Evolutionary conservation across 2,329 filamentous ascomycete species (phyloP).

Genomic region (Hypoxylon sp.): DNA sequence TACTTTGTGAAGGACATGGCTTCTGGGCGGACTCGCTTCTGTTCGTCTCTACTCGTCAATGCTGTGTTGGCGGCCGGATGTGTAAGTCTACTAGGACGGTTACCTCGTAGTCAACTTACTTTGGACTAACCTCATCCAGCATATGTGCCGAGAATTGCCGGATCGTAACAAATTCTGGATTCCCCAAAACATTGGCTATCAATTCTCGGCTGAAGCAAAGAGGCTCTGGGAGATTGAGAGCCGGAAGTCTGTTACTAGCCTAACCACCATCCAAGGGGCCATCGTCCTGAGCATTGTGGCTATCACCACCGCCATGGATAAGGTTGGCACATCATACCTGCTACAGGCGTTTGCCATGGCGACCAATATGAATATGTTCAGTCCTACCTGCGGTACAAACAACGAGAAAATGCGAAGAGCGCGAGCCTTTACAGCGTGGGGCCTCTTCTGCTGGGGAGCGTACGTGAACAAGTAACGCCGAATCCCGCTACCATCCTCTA

Average conservation of each 20-base stretch:
- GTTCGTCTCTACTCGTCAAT: conserved; percentile 60
- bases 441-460: conserved; percentile 54
- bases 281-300: conserved; percentile 52
- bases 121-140: conserved; percentile 42
- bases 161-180: conserved; percentile 56
- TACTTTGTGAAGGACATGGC: conserved; percentile 59
- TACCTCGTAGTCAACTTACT: too few species aligned
- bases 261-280: conserved; percentile 57
- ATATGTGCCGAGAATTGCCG: conserved; percentile 49
- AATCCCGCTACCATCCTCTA: background rate
- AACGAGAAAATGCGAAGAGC: conserved; percentile 45
- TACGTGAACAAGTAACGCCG: conserved; percentile 34
- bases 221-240: conserved; percentile 56
- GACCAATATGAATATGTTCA: conserved; percentile 54
- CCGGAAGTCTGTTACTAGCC: conserved; percentile 35
- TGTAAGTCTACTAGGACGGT: conserved; percentile 50
- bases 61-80: conserved; percentile 56
- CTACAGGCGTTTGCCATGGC: conserved; percentile 55
- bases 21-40: conserved; percentile 52
- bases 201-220: conserved; percentile 57
- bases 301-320: conserved; percentile 56
- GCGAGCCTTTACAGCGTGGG: conserved; percentile 55
- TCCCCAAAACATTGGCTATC: conserved; percentile 54
- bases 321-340: conserved; percentile 56
- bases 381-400: conserved; percentile 27